These are phyloP conservation scores for Crithidia mellificae DNA, from an alignment of 208 protist genomes.

Conservation along the genomic window DNA sequence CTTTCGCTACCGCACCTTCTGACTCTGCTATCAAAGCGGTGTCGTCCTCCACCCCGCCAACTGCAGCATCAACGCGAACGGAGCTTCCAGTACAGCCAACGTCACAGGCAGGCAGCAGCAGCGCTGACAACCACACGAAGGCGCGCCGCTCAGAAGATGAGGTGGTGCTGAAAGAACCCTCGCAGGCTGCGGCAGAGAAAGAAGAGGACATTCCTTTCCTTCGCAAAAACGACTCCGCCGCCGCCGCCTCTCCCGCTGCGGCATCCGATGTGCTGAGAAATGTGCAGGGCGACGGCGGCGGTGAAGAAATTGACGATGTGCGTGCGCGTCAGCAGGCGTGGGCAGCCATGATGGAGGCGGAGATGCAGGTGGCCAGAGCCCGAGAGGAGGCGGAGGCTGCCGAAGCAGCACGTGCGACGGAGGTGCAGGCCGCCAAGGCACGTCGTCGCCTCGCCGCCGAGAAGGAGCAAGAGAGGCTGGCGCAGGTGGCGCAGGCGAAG, in stretches of 20 bases:
- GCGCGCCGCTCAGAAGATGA: too few species aligned
- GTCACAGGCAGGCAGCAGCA: too few species aligned
- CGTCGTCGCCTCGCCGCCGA: constrained; percentile 41
- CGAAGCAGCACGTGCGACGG: constrained; percentile 40
- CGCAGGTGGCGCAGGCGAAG: constrained; percentile 41
- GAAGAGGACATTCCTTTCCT: constrained; percentile 26
- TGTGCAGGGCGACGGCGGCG: neutral
- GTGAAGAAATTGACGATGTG: constrained; percentile 30
- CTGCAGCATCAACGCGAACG: too few species aligned
- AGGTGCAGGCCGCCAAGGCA: constrained; percentile 38
- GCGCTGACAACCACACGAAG: too few species aligned
- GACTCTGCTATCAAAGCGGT: too few species aligned
- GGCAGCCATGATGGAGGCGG: constrained; percentile 48
- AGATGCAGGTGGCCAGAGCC: constrained; percentile 40
- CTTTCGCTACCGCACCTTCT: too few species aligned
- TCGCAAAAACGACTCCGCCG: constrained; percentile 7
- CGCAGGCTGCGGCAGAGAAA: too few species aligned
- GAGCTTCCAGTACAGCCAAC: too few species aligned
- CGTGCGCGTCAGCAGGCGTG: constrained; percentile 68
- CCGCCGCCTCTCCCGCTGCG: too few species aligned
- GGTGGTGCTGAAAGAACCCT: too few species aligned
- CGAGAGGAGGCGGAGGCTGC: constrained; percentile 41
- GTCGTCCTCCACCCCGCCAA: too few species aligned
- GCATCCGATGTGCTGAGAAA: neutral
- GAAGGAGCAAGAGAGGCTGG: constrained; percentile 51